These are phyloP conservation scores for Teunomyces barrocoloradensis DNA, from an alignment of 805 yeast species.

Conservation along the genomic window DNA sequence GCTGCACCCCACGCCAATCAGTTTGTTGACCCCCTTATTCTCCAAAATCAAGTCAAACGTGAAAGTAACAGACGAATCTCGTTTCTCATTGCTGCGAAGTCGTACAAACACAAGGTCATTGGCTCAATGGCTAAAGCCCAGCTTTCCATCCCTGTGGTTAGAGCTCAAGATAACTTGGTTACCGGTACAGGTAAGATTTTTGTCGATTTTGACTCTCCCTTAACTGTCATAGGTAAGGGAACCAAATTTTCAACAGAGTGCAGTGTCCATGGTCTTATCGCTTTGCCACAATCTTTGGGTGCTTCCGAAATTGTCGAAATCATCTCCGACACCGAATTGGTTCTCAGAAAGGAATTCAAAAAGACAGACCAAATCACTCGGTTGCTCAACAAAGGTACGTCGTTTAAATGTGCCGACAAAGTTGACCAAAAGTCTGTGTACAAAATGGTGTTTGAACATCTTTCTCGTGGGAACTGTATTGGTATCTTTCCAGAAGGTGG, in stretches of 20 bases:
- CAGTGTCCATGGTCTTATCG: slow-evolving; percentile 62
- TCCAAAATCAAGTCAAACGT: slow-evolving; percentile 75
- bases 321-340: slow-evolving; percentile 67
- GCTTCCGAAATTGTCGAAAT: slow-evolving; percentile 68
- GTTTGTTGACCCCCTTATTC: slow-evolving; percentile 76
- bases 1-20: slow-evolving; percentile 98
- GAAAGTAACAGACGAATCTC: slow-evolving; percentile 68
- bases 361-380: slow-evolving; percentile 44
- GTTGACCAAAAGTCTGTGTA: slow-evolving; percentile 86
- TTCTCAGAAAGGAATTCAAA: slow-evolving; percentile 67
- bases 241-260: slow-evolving; percentile 69
- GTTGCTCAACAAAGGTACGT: slow-evolving; percentile 49
- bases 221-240: slow-evolving; percentile 58
- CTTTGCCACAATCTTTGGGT: slow-evolving; percentile 77
- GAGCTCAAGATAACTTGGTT: slow-evolving; percentile 84
- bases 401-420: slow-evolving; percentile 72
- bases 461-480: slow-evolving; percentile 74
- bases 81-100: slow-evolving; percentile 81
- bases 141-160: slow-evolving; percentile 82
- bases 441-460: slow-evolving; percentile 77
- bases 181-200: slow-evolving; percentile 65
- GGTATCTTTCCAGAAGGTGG: slow-evolving; percentile 99
- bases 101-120: slow-evolving; percentile 62
- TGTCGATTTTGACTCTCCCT: slow-evolving; percentile 53
- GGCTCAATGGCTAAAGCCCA: slow-evolving; percentile 76